Conservation (phyloP, 1,284 basidiomycete genomes). For the Cutaneotrichosporon curvatum region DNA sequence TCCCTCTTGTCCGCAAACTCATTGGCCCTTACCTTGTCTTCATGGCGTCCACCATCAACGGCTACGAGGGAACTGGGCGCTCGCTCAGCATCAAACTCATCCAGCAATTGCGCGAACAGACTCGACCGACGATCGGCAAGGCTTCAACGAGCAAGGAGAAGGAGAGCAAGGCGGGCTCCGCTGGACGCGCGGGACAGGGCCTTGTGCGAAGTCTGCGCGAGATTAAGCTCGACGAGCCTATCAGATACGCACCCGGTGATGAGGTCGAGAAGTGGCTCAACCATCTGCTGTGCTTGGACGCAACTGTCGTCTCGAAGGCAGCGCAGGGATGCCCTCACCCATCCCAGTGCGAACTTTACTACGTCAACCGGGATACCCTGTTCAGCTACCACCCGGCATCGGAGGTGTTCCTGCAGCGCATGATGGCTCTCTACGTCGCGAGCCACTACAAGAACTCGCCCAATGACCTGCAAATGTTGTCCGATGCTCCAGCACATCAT, state of each 20-base stretch:
- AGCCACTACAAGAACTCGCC: conserved; percentile 99
- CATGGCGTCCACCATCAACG: conserved; percentile 97
- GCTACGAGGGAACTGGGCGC: conserved; percentile 97
- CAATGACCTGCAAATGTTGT: conserved; percentile 93
- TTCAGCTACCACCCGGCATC: conserved; percentile 97
- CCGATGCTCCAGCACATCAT: conserved; percentile 93
- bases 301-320: conserved; percentile 60
- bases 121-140: conserved; percentile 54
- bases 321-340: conserved; percentile 86
- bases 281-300: conserved; percentile 82
- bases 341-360: conserved; percentile 86
- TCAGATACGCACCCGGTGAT: conserved; percentile 84
- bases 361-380: conserved; percentile 90
- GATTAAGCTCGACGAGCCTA: conserved; percentile 90
- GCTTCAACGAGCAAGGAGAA: conserved; percentile 47
- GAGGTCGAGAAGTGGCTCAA: conserved; percentile 94
- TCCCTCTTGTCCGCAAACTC: conserved; percentile 87
- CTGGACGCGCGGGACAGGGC: conserved; percentile 41
- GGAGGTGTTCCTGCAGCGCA: conserved; percentile 91
- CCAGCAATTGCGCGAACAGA: conserved; percentile 88
- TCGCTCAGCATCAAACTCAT: conserved; percentile 96
- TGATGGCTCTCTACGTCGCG: conserved; percentile 97
- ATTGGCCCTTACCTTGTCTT: conserved; percentile 98
- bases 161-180: conserved; percentile 36
- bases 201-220: conserved; percentile 75